Conservation (phyloP, 2,329 filamentous ascomycete species). For the Sporothrix protearum region DNA sequence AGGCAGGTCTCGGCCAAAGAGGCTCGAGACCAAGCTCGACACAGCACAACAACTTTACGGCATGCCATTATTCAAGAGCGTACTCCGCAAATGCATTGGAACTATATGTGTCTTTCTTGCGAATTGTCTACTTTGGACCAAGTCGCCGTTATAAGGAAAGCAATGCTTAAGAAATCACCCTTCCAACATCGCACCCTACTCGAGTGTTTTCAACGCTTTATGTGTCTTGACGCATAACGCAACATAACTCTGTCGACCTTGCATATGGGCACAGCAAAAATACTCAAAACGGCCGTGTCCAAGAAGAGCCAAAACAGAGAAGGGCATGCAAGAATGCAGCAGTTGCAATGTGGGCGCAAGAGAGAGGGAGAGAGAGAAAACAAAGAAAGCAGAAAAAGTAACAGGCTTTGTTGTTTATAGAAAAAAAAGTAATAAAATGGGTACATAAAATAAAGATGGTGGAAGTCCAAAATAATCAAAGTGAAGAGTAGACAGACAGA, state of each 20-base stretch:
- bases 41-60: not conserved
- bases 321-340: not conserved
- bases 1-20: not conserved
- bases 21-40: not conserved
- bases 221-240: not conserved
- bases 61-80: not conserved
- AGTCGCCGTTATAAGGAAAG: not conserved
- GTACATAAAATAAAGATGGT: not conserved
- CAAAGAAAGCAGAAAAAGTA: not conserved
- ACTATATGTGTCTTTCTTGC: not conserved
- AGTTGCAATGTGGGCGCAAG: not conserved
- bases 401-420: slow-evolving; percentile 14
- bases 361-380: not conserved
- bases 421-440: not conserved
- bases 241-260: not conserved
- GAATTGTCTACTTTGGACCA: not conserved
- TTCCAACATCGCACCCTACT: not conserved
- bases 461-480: not conserved
- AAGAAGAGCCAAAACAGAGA: not conserved
- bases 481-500: not conserved
- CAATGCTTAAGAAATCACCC: not conserved
- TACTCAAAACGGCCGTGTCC: not conserved
- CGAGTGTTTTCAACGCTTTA: not conserved
- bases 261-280: not conserved
- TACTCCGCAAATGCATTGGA: not conserved